These are phyloP conservation scores for Suhomyces yuchorum DNA, from an alignment of 1,139 yeast genomes.

Conservation along the genomic window DNA sequence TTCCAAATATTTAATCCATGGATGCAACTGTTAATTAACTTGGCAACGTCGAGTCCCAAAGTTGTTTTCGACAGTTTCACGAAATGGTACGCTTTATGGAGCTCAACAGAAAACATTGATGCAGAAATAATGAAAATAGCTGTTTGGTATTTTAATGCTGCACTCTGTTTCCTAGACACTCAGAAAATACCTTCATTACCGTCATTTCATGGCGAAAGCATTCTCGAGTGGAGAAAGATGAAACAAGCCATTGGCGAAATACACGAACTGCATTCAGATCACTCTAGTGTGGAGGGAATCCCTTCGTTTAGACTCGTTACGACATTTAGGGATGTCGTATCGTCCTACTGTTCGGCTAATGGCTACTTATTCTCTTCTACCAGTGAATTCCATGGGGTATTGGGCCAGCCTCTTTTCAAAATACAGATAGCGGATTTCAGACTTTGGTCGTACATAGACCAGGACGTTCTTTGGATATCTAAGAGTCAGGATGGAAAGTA, in stretches of 20 bases:
- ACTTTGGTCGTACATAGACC: constrained; percentile 29
- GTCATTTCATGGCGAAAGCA: constrained; percentile 16
- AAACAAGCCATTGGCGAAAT: background rate
- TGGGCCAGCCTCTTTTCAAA: constrained; percentile 30
- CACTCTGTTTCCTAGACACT: constrained; percentile 18
- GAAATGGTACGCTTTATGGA: constrained; percentile 13
- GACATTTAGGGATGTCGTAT: constrained; percentile 43
- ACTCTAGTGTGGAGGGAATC: constrained; percentile 27
- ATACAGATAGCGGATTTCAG: constrained; percentile 15
- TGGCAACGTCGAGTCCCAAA: background rate
- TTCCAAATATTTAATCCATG: constrained; percentile 36
- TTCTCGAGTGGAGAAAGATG: constrained; percentile 9
- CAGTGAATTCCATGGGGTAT: constrained; percentile 21
- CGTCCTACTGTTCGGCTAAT: constrained; percentile 30
- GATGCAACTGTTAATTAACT: constrained; percentile 14
- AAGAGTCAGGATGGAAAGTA: constrained; percentile 16
- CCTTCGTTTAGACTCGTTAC: constrained; percentile 35
- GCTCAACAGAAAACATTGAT: background rate
- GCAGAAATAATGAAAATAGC: background rate
- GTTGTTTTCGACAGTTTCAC: constrained; percentile 6
- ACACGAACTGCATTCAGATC: background rate
- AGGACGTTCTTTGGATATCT: constrained; percentile 38
- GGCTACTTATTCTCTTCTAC: constrained; percentile 27
- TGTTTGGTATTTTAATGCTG: constrained; percentile 31
- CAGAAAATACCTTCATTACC: constrained; percentile 19